phyloP scores from a whole-genome alignment of 768 basidiomycete species.

The Psilocybe tampanensis region DNA sequence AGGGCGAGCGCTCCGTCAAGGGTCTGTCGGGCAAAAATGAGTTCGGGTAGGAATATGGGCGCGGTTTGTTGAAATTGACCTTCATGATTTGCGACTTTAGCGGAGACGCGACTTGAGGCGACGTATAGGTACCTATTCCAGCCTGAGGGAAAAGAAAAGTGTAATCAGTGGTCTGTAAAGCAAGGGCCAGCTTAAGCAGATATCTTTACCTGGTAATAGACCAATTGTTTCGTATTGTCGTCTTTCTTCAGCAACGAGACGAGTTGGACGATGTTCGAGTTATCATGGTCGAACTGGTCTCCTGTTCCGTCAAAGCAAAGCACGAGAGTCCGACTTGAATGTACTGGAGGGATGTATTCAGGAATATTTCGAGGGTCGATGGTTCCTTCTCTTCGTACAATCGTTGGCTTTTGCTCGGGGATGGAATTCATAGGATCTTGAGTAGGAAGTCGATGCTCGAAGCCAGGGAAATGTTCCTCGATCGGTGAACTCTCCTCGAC shows the following conservation, averaged over 20 bases:
- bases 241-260: constrained; percentile 55
- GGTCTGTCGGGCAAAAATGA: constrained; percentile 28
- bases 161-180: too few relatives aligned
- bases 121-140: constrained; percentile 55
- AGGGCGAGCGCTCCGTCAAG: constrained; percentile 53
- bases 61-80: constrained; percentile 22
- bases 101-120: constrained; percentile 38
- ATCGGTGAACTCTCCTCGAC: constrained; percentile 9
- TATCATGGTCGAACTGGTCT: constrained; percentile 52
- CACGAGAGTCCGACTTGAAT: constrained; percentile 44
- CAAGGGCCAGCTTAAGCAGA: neutral
- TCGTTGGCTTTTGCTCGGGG: constrained; percentile 8
- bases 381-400: constrained; percentile 16
- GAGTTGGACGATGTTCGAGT: constrained; percentile 57
- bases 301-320: constrained; percentile 63
- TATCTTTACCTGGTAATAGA: constrained; percentile 54
- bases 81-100: constrained; percentile 38
- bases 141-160: too few relatives aligned
- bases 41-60: too few relatives aligned
- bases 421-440: neutral
- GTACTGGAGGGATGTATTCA: constrained; percentile 41
- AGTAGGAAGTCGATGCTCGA: neutral
- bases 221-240: constrained; percentile 53
- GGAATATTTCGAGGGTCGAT: constrained; percentile 26
- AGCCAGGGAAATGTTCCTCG: constrained; percentile 3